Conservation (phyloP, 2,329 filamentous ascomycete species). For the Alternaria atra region DNA sequence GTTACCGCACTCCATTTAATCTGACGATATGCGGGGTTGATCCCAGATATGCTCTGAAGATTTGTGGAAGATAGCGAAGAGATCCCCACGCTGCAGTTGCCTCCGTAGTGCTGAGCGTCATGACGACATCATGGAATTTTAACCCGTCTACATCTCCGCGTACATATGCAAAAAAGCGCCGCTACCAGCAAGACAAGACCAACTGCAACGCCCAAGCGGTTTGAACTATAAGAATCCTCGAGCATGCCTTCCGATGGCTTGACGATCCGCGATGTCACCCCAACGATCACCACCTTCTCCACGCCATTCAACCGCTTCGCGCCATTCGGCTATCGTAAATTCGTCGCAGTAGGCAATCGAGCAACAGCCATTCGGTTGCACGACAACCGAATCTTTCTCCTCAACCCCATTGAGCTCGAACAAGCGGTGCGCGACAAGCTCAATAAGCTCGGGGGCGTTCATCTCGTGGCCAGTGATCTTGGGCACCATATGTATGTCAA, state of each 20-base stretch:
- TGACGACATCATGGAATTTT: neutral
- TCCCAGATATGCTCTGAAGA: too few relatives aligned
- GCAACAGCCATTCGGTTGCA: conserved; percentile 23
- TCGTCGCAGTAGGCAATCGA: conserved; percentile 30
- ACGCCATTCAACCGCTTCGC: conserved; percentile 29
- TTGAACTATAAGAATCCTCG: neutral
- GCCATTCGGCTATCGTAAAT: conserved; percentile 24
- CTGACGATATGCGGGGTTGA: too few relatives aligned
- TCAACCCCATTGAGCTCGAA: conserved; percentile 23
- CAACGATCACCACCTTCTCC: conserved; percentile 23
- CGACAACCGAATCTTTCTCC: conserved; percentile 15
- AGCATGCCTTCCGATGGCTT: conserved; percentile 5
- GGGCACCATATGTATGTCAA: conserved; percentile 23
- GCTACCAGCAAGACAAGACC: neutral
- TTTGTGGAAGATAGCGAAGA: too few relatives aligned
- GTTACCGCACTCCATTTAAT: too few relatives aligned
- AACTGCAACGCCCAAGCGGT: neutral
- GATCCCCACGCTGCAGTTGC: neutral
- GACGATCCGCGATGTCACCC: conserved; percentile 15
- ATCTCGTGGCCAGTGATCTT: conserved; percentile 22
- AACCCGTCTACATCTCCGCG: too few relatives aligned
- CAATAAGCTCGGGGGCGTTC: conserved; percentile 18
- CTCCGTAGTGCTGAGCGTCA: neutral
- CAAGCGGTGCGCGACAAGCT: conserved; percentile 16
- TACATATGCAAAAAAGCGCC: neutral